A percentile compares a stretch with the other conserved stretches of the same genome.
Evolutionary conservation across 257 asterid genomes (phyloP).

Genomic region (Nemophila menziesii): DNA sequence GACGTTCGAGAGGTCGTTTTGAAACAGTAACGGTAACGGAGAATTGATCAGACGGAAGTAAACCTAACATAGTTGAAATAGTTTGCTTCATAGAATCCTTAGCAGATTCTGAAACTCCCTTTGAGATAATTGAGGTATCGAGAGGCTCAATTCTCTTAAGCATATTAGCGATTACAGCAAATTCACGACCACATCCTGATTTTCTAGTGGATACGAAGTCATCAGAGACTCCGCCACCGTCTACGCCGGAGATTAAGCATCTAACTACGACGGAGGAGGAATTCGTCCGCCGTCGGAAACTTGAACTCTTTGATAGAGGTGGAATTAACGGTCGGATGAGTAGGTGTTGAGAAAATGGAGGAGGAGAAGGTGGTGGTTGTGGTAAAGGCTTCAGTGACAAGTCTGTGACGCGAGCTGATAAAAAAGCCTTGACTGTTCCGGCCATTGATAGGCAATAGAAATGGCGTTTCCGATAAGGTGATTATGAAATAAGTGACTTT

Average conservation of each 20-base stretch:
- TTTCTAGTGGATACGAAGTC: conserved; percentile 85
- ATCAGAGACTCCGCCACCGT: conserved; percentile 94
- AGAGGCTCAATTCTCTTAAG: conserved; percentile 82
- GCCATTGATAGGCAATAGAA: conserved; percentile 28
- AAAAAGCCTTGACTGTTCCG: conserved; percentile 38
- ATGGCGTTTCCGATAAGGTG: background rate
- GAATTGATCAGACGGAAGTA: conserved; percentile 90
- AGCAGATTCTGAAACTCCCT: conserved; percentile 81
- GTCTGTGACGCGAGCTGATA: conserved; percentile 44
- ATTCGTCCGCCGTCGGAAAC: background rate
- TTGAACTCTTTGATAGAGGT: conserved; percentile 5
- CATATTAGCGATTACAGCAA: conserved; percentile 82
- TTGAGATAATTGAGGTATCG: conserved; percentile 64
- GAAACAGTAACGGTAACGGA: conserved; percentile 60
- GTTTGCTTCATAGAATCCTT: conserved; percentile 99
- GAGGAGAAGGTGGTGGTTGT: conserved; percentile 22
- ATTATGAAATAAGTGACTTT: conserved; percentile 8
- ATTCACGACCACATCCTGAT: conserved; percentile 65
- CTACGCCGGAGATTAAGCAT: conserved; percentile 79
- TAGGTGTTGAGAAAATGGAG: conserved; percentile 21
- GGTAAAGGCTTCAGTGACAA: conserved; percentile 20
- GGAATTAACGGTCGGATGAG: conserved; percentile 46
- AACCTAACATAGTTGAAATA: conserved; percentile 92
- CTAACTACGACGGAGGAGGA: conserved; percentile 16
- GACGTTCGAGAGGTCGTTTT: conserved; percentile 63